These are phyloP conservation scores for Irpex sp. DNA, from an alignment of 1,284 basidiomycete genomes.

Conservation along the genomic window DNA sequence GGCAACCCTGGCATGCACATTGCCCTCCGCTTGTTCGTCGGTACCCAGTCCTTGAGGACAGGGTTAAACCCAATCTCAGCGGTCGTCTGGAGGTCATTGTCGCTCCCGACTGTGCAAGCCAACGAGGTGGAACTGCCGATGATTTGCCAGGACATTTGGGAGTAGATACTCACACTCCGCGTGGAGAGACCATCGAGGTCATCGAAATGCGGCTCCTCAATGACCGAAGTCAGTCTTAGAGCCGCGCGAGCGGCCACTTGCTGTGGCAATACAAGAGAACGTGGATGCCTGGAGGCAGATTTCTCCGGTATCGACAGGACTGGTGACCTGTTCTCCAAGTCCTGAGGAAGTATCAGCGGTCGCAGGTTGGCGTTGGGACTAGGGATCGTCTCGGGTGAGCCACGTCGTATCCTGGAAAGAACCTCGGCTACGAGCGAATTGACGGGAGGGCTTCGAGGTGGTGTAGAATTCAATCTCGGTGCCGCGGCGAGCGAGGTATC, in stretches of 20 bases:
- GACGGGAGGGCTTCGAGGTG: neutral
- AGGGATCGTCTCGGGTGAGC: neutral
- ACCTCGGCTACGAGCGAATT: neutral
- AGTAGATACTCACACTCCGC: neutral
- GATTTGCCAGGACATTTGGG: neutral
- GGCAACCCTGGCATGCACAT: neutral
- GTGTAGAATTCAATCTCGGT: neutral
- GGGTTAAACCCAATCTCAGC: neutral
- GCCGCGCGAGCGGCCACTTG: conserved; percentile 5
- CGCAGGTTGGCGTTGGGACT: conserved; percentile 8
- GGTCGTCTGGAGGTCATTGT: neutral
- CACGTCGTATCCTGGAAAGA: neutral
- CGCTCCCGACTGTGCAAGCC: neutral
- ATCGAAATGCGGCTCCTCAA: neutral
- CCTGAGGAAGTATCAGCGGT: conserved; percentile 19
- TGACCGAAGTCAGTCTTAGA: conserved; percentile 10
- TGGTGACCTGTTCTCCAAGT: conserved; percentile 15
- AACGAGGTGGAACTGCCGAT: neutral
- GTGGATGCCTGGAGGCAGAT: conserved; percentile 9
- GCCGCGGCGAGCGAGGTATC: neutral
- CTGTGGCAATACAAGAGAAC: conserved; percentile 16
- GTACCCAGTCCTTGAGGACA: neutral
- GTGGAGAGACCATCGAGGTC: neutral
- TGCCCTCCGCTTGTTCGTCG: neutral
- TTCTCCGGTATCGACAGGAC: neutral